Evolutionary conservation across 768 basidiomycete species (phyloP).

Genomic region (Wakefieldia striispora): DNA sequence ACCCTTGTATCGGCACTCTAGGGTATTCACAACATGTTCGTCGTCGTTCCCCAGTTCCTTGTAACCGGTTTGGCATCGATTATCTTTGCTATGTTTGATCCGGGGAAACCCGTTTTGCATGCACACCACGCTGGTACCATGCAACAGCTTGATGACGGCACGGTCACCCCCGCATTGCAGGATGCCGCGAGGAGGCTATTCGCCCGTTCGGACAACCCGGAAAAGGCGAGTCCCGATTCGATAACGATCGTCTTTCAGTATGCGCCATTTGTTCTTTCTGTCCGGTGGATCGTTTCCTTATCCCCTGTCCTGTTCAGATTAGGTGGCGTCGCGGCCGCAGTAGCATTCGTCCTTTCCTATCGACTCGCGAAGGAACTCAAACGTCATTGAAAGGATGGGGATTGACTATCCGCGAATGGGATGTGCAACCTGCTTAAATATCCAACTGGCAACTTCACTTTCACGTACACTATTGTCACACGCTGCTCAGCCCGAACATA

Average conservation of each 20-base stretch:
- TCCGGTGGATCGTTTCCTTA: background rate
- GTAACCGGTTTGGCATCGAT: constrained; percentile 83
- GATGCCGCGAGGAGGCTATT: constrained; percentile 7
- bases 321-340: constrained; percentile 52
- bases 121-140: constrained; percentile 28
- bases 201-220: constrained; percentile 9
- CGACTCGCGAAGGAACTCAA: constrained; percentile 53
- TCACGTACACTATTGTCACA: too few relatives aligned
- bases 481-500: too few relatives aligned
- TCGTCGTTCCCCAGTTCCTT: constrained; percentile 93
- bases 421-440: background rate
- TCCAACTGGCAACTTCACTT: too few relatives aligned
- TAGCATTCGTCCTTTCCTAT: constrained; percentile 56
- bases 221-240: constrained; percentile 49
- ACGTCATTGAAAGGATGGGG: constrained; percentile 23
- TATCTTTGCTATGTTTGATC: constrained; percentile 85
- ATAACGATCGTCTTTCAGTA: constrained; percentile 80
- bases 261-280: background rate
- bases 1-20: constrained; percentile 27
- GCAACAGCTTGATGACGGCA: constrained; percentile 5
- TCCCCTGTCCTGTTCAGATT: constrained; percentile 35
- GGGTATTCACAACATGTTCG: constrained; percentile 95
- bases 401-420: background rate
- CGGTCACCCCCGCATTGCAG: constrained; percentile 1
- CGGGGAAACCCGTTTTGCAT: constrained; percentile 45